phyloP scores from a whole-genome alignment of 768 basidiomycete species.

The Cyclocybe aegerita region DNA sequence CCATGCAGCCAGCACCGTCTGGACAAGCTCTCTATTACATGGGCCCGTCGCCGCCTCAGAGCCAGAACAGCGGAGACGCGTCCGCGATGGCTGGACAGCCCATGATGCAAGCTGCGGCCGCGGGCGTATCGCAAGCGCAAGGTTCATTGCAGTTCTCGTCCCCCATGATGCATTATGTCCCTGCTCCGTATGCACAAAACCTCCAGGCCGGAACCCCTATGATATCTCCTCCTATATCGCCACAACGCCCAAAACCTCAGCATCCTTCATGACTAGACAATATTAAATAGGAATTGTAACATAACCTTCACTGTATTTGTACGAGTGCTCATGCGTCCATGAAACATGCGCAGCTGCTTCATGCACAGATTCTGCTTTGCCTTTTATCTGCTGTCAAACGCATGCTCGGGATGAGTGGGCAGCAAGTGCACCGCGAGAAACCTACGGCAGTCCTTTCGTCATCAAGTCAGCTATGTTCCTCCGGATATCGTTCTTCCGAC shows the following conservation, averaged over 20 bases:
- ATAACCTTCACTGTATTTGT: neutral
- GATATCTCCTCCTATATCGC: conserved; percentile 23
- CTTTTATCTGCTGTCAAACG: too few relatives aligned
- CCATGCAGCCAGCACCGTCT: neutral
- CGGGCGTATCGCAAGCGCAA: neutral
- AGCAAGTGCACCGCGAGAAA: too few relatives aligned
- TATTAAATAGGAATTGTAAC: neutral
- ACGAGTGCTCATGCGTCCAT: too few relatives aligned
- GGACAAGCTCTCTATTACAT: conserved; percentile 18
- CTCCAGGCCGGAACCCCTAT: conserved; percentile 9
- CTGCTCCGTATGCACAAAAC: conserved; percentile 9
- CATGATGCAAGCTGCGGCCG: neutral
- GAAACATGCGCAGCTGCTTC: too few relatives aligned
- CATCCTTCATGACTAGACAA: conserved; percentile 2
- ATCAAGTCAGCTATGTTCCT: too few relatives aligned
- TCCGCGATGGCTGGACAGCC: conserved; percentile 1
- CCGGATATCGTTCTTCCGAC: too few relatives aligned
- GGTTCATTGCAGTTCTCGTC: conserved; percentile 13
- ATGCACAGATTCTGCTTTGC: too few relatives aligned
- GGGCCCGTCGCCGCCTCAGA: conserved; percentile 22
- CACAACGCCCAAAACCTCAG: conserved; percentile 10
- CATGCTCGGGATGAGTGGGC: too few relatives aligned
- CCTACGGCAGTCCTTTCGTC: too few relatives aligned
- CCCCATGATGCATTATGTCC: conserved; percentile 19
- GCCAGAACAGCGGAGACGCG: conserved; percentile 12